Evolutionary conservation across 306 rosid species (phyloP).

Genomic region (Cucurbita maxima): DNA sequence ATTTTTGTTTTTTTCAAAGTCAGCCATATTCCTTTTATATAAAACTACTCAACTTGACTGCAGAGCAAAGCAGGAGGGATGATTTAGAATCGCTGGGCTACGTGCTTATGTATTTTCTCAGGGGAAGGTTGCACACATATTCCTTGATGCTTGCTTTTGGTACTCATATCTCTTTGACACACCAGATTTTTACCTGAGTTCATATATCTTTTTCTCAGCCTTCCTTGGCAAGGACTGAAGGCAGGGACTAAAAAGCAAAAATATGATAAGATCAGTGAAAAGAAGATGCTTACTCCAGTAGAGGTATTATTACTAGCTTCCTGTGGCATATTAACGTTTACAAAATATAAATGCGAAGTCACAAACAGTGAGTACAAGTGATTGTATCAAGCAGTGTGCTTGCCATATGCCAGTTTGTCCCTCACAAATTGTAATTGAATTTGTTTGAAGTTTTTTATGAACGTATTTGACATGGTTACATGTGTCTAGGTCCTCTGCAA

Average conservation of each 20-base stretch:
- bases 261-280: slow-evolving; percentile 70
- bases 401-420: neutral
- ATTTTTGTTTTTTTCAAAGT: neutral
- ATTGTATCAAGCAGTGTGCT: neutral
- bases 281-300: slow-evolving; percentile 60
- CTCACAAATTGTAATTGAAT: neutral
- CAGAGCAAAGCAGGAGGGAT: slow-evolving; percentile 88
- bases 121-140: slow-evolving; percentile 57
- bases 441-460: neutral
- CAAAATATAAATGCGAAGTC: neutral
- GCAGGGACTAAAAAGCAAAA: slow-evolving; percentile 68
- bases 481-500: slow-evolving; percentile 11
- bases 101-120: slow-evolving; percentile 67
- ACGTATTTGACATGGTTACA: neutral
- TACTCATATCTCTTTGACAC: neutral
- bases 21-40: neutral
- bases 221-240: slow-evolving; percentile 91
- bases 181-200: neutral
- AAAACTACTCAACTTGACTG: slow-evolving; percentile 8
- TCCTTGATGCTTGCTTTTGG: neutral
- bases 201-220: slow-evolving; percentile 32
- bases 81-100: slow-evolving; percentile 89
- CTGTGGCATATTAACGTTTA: neutral
- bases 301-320: slow-evolving; percentile 32
- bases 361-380: neutral